Evolutionary conservation across 257 asterid genomes (phyloP).

Genomic region (Solanum arcanum): DNA sequence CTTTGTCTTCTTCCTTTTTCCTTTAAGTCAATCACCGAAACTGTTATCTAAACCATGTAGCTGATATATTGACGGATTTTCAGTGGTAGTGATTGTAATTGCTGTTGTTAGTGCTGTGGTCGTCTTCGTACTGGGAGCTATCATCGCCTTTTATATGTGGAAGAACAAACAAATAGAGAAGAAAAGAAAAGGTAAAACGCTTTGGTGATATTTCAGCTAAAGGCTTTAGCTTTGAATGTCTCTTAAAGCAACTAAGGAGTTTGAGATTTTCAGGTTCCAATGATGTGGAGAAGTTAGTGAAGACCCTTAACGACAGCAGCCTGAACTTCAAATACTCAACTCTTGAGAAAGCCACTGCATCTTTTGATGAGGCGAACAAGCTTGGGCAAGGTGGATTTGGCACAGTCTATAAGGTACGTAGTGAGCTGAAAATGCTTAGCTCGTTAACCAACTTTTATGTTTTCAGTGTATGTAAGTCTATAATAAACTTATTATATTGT

Average conservation of each 20-base stretch:
- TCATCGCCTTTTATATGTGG: slow-evolving; percentile 42
- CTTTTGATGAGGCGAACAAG: slow-evolving; percentile 72
- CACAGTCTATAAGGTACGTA: slow-evolving; percentile 66
- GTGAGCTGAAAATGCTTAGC: background rate
- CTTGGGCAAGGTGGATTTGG: slow-evolving; percentile 97
- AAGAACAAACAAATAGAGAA: slow-evolving; percentile 39
- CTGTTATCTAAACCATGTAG: background rate
- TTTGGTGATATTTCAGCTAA: background rate
- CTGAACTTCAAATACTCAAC: slow-evolving; percentile 84
- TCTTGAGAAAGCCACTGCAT: slow-evolving; percentile 79
- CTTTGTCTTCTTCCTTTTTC: background rate
- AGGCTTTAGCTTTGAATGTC: background rate
- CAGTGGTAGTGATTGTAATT: slow-evolving; percentile 35
- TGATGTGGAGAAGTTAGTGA: slow-evolving; percentile 47
- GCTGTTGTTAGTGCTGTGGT: slow-evolving; percentile 44
- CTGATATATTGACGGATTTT: background rate
- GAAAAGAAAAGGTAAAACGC: slow-evolving; percentile 62
- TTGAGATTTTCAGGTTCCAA: slow-evolving; percentile 27
- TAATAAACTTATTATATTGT: background rate
- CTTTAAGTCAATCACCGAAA: background rate
- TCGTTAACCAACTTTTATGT: background rate
- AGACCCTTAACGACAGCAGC: slow-evolving; percentile 73
- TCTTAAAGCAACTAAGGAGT: background rate
- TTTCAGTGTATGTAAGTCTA: background rate
- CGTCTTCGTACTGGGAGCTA: slow-evolving; percentile 33